Evolutionary conservation across 371 early-diverging fungal genomes (phyloP), one percentile per base, ranked within the genome.

Genomic region (Dipsacomyces acuminosporus): DNA sequence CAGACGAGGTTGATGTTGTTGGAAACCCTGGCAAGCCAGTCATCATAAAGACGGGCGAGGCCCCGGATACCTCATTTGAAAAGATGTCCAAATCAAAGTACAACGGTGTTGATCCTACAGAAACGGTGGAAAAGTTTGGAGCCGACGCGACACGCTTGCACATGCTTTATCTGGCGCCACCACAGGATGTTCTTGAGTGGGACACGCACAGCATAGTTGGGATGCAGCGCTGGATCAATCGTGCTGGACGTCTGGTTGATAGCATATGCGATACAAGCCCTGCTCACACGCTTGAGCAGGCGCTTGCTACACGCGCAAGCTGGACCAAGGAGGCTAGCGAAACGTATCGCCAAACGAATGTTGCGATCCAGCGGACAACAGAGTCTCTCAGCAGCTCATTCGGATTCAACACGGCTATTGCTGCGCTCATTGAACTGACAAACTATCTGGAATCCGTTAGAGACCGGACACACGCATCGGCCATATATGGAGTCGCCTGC

Each of bases 81-180:
- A 96, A 96, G 59, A 96, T 96, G 96, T 88, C 89, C 59, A 96
- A 94, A 73, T 89, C 91, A 44, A 96, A 96, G 77, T 86, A 83
- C 71, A 96, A 96, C 59, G 96, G 96, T 20, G 87, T 93, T 1
- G 89, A 92, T 63, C 96, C 96, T 0, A 76, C 76, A 44, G 86
- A 75, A 19, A 82, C 89, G 17, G 78, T 93, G 9, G 54, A 65
- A 0, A 64, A 73, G 13, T 82, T 87, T 61, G 96, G 95, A 3
- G 83, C 87, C 2, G 95, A 96, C 61, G 84, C 88, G 8, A 87
- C 90, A 0, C 78, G 96, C 21, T 74, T 94, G 30, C 88, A 89
- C 57, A 87, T 94, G n/a, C 76, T 96, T 0, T 89, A 84, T 65
- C 86, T 89, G 61, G 95, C 95, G 1, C 88, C 94, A 2, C 94